Percentiles rank a stretch among this genome's conserved stretches.
phyloP scores from a whole-genome alignment of 1,139 yeast genomes.

The Dujonia santamariae region DNA sequence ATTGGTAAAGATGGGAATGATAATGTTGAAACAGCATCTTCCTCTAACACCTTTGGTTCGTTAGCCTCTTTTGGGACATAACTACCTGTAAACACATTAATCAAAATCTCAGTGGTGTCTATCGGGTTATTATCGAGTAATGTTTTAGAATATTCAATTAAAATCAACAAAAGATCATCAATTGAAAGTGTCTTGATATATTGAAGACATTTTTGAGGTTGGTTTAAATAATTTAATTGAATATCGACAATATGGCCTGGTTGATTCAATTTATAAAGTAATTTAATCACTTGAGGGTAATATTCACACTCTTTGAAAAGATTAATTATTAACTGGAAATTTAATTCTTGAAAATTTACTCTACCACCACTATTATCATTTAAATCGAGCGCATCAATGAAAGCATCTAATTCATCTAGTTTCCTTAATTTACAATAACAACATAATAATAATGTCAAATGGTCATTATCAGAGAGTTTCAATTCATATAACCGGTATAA shows the following conservation, averaged over 20 bases:
- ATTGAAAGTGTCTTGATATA: conserved; percentile 70
- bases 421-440: conserved; percentile 79
- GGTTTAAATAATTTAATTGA: conserved; percentile 62
- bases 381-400: conserved; percentile 46
- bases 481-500: conserved; percentile 54
- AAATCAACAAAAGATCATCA: conserved; percentile 73
- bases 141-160: conserved; percentile 63
- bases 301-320: conserved; percentile 79
- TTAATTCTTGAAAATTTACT: conserved; percentile 44
- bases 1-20: conserved; percentile 23
- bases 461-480: conserved; percentile 64
- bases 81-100: conserved; percentile 85
- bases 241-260: conserved; percentile 78
- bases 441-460: conserved; percentile 75
- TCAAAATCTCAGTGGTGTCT: conserved; percentile 77
- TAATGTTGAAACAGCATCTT: conserved; percentile 1
- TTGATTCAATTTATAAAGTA: conserved; percentile 71
- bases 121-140: conserved; percentile 70
- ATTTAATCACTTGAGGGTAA: conserved; percentile 61
- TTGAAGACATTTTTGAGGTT: conserved; percentile 59
- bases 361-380: conserved; percentile 11
- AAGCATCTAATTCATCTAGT: conserved; percentile 53
- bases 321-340: conserved; percentile 66
- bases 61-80: conserved; percentile 45
- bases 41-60: conserved; percentile 8